Evolutionary conservation across 345 rosid genomes (phyloP), one percentile per base, ranked within the genome.

Genomic region (Rhodomyrtus tomentosa): DNA sequence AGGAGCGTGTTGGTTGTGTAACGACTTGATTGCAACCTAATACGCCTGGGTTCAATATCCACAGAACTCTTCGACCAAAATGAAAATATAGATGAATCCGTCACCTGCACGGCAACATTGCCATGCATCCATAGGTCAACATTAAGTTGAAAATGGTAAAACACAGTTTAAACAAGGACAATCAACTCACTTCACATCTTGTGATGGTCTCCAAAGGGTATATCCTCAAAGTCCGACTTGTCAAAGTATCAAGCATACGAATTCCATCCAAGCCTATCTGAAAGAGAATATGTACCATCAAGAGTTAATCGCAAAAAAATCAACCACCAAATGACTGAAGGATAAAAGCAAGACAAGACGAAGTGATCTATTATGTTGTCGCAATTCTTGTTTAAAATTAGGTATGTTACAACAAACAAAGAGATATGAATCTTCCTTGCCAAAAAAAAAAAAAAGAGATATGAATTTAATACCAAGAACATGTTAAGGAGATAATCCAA

Each of bases 181-280:
- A 82, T 5, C 22, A 49, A 87, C 96, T 92, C 87, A 96, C 99
- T 73, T 98, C 99, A 27, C 99, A 98, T 94, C 94, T 92, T 22
- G 99, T 94, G 81, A 98, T 91, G 89, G 90, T 94, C 92, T 98
- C 99, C 12, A 96, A 95, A 56, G 99, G 95, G 89, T 98, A 98
- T 92, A 98, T 95, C 86, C 99, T 98, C 87, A 95, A 88, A 32
- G 95, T 98, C 83, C 98, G 91, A 82, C 93, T 89, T 50, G 95
- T 93, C 84, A 87, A 92, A 24, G 99, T 98, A 89, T 98, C 99
- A 84, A 98, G 98, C 99, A 98, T 98, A 5, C 95, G 95, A 45
- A 98, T 92, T 20, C 99, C 99, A 91, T 98, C 99, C 94, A 98
- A 93, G 86, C 96, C 99, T 88, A 98, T 93, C 99, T 98, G 92